phyloP scores from a whole-genome alignment of 106 monocot species.

The Acorus gramineus region DNA sequence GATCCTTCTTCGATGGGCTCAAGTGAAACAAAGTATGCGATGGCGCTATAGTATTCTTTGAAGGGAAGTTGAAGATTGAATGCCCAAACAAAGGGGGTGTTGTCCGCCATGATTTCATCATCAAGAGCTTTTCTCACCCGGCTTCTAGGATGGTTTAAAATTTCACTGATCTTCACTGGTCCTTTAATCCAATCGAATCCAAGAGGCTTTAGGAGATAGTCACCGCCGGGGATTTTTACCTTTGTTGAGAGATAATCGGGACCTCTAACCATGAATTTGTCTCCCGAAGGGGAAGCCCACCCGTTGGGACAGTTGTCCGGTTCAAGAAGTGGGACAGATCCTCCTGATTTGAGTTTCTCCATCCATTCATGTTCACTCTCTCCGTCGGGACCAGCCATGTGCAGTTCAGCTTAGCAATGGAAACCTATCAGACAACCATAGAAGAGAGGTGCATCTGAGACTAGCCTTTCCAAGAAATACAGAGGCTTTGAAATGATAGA shows the following conservation, averaged over 20 bases:
- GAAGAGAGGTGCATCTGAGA: too few species aligned
- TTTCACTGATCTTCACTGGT: constrained; percentile 47
- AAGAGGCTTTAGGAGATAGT: constrained; percentile 76
- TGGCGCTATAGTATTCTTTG: constrained; percentile 78
- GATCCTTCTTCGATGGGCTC: constrained; percentile 55
- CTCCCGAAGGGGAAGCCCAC: constrained; percentile 69
- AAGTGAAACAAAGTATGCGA: constrained; percentile 62
- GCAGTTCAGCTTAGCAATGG: neutral
- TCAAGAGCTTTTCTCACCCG: constrained; percentile 72
- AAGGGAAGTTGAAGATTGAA: constrained; percentile 83
- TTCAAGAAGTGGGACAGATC: constrained; percentile 60
- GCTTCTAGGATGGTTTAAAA: constrained; percentile 52
- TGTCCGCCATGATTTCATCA: constrained; percentile 29
- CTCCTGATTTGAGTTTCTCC: constrained; percentile 48
- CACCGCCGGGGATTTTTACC: constrained; percentile 62
- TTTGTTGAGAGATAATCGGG: constrained; percentile 66
- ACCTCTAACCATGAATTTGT: constrained; percentile 84
- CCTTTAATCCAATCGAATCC: constrained; percentile 95
- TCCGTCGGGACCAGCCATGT: constrained; percentile 42
- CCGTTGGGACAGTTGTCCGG: constrained; percentile 68
- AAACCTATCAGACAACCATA: too few species aligned
- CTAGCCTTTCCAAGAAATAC: too few species aligned
- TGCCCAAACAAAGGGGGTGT: constrained; percentile 72
- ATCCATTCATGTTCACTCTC: constrained; percentile 48
- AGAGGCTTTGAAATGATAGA: too few species aligned